A percentile compares a stretch with the other conserved stretches of the same genome.
Conservation (phyloP, 2,329 filamentous ascomycete genomes). For the Biscogniauxia sp. region DNA sequence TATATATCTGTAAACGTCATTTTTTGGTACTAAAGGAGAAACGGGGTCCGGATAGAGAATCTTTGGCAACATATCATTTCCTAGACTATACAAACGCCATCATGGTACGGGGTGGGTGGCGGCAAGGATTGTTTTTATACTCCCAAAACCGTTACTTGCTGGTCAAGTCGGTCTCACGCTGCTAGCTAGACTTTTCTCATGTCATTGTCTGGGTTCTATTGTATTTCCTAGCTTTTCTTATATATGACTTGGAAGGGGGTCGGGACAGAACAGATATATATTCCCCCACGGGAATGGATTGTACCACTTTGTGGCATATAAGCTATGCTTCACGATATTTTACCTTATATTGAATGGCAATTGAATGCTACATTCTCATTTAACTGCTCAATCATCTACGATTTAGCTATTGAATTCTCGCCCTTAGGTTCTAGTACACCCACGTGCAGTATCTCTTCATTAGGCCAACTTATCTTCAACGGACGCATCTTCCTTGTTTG, state of each 20-base stretch:
- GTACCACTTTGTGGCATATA: not conserved
- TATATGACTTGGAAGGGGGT: not conserved
- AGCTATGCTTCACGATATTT: too few relatives aligned
- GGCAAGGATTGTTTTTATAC: not conserved
- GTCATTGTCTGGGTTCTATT: not conserved
- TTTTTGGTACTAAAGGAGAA: not conserved
- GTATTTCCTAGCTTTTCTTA: not conserved
- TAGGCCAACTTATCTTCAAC: conserved; percentile 21
- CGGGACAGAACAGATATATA: not conserved
- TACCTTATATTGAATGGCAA: not conserved
- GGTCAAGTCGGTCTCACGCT: not conserved
- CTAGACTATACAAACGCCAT: not conserved
- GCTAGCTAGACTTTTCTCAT: not conserved
- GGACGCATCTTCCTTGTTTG: conserved; percentile 26
- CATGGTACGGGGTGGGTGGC: not conserved
- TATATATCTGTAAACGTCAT: conserved; percentile 19
- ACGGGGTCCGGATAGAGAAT: not conserved
- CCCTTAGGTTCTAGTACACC: conserved; percentile 25
- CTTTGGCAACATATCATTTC: not conserved
- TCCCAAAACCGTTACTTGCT: not conserved
- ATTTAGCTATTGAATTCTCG: not conserved
- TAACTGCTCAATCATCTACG: not conserved
- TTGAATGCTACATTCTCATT: not conserved
- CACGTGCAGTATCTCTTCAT: conserved; percentile 23
- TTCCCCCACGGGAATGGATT: not conserved